Evolutionary conservation across 192 early-diverging fungal genomes (phyloP).

Genomic region (Backusella macrospora): DNA sequence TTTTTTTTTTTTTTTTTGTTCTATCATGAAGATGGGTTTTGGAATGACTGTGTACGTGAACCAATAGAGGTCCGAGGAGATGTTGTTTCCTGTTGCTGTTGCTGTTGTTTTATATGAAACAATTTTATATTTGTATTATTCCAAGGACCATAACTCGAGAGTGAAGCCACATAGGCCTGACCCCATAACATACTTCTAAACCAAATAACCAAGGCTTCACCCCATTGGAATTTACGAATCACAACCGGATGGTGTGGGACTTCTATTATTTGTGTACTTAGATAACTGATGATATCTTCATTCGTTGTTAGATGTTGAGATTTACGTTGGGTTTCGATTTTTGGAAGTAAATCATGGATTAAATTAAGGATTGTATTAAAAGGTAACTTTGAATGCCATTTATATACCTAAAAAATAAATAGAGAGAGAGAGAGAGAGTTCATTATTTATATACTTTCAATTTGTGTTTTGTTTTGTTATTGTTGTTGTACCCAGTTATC

Average conservation of each 20-base stretch:
- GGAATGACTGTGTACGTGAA: neutral
- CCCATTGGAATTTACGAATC: conserved; percentile 59
- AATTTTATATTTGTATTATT: conserved; percentile 60
- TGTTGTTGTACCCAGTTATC: conserved; percentile 37
- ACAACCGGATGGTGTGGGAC: conserved; percentile 53
- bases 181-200: conserved; percentile 71
- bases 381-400: conserved; percentile 16
- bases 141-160: conserved; percentile 62
- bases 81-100: neutral
- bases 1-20: neutral
- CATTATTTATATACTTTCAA: neutral
- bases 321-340: neutral
- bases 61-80: neutral
- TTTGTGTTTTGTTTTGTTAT: too few relatives aligned
- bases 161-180: conserved; percentile 60
- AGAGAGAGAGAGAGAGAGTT: neutral
- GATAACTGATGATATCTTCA: conserved; percentile 1
- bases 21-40: neutral
- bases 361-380: neutral
- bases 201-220: conserved; percentile 64
- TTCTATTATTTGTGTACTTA: conserved; percentile 40
- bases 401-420: neutral
- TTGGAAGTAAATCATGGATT: neutral
- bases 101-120: conserved; percentile 49
- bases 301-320: neutral